These are phyloP conservation scores for Talaromyces sp. DNA, from an alignment of 2,329 filamentous ascomycete species.

Conservation along the genomic window DNA sequence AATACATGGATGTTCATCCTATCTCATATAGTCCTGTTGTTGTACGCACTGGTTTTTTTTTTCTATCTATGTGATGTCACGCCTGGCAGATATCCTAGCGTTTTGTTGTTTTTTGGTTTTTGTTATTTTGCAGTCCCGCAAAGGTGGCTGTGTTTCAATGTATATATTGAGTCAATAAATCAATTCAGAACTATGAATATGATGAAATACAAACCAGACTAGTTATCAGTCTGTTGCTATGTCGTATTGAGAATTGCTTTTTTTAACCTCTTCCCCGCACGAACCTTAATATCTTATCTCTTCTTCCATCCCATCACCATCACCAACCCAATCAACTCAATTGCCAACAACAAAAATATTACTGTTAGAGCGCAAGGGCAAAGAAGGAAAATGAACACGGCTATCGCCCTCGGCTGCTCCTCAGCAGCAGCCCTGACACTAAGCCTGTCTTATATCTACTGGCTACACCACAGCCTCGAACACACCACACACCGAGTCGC, in stretches of 20 bases:
- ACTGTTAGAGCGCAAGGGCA: background rate
- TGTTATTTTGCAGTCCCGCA: background rate
- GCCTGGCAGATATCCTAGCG: background rate
- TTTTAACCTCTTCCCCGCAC: background rate
- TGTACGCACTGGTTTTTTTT: background rate
- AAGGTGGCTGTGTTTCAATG: no score
- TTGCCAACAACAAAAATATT: background rate
- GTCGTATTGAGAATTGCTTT: background rate
- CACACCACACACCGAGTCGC: constrained; percentile 1
- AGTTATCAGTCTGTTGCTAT: no score
- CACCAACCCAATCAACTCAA: background rate
- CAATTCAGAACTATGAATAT: no score
- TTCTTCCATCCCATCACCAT: background rate
- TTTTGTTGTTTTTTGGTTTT: background rate
- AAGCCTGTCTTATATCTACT: constrained; percentile 3
- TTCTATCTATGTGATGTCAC: background rate
- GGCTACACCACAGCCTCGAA: background rate
- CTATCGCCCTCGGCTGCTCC: background rate
- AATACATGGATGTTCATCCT: background rate
- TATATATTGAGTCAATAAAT: no score
- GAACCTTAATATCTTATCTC: background rate
- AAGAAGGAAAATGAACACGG: background rate
- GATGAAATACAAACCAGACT: no score
- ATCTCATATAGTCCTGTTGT: background rate
- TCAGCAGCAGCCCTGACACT: background rate